These are phyloP conservation scores for Coniochaeta ligniaria DNA, from an alignment of 2,329 filamentous ascomycete species.

Conservation along the genomic window DNA sequence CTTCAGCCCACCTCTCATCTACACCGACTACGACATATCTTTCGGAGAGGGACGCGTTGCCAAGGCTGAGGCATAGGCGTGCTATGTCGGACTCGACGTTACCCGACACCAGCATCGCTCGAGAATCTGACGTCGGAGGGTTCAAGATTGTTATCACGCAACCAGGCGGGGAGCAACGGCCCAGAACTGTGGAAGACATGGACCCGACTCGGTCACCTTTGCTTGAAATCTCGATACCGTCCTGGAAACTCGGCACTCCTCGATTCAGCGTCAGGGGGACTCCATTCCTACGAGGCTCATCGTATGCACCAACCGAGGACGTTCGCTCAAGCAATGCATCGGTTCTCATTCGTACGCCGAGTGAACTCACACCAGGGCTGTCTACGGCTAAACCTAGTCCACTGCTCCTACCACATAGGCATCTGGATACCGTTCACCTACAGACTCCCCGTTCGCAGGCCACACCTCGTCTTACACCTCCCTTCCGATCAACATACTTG, in stretches of 20 bases:
- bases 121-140: constrained; percentile 55
- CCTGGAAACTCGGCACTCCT: constrained; percentile 76
- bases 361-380: constrained; percentile 21
- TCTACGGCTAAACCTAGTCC: not conserved
- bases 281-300: constrained; percentile 72
- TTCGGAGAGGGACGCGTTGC: constrained; percentile 18
- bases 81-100: constrained; percentile 73
- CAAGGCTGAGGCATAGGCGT: constrained; percentile 44
- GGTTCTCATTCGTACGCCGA: constrained; percentile 29
- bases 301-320: constrained; percentile 70
- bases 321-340: constrained; percentile 56
- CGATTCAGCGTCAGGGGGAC: constrained; percentile 72
- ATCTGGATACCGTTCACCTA: not conserved
- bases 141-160: constrained; percentile 78
- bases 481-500: constrained; percentile 37
- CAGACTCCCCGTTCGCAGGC: constrained; percentile 23
- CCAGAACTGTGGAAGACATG: constrained; percentile 56
- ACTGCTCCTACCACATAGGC: constrained; percentile 12
- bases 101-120: constrained; percentile 50
- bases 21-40: constrained; percentile 25
- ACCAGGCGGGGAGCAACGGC: constrained; percentile 50
- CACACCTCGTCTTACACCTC: constrained; percentile 32
- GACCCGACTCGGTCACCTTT: constrained; percentile 39
- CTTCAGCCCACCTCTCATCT: constrained; percentile 30
- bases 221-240: constrained; percentile 71